Base-by-base conservation (phyloP, 495 filamentous ascomycete species). In the Aspergillus coremiiformis region DNA sequence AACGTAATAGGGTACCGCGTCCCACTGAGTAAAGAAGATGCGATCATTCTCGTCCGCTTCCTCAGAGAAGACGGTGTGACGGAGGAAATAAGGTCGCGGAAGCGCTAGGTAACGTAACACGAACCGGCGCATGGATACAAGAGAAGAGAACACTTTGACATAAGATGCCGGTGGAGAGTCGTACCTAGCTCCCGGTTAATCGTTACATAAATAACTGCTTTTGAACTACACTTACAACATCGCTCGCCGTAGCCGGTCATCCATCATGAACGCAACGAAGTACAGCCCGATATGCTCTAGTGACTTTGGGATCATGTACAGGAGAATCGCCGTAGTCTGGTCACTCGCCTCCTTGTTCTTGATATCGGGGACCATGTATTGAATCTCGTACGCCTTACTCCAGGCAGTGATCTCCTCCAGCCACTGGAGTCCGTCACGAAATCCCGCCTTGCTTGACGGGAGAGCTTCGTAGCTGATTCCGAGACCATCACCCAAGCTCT, bases 361-460 rank as follows among this genome's bases (percentile, higher is more conserved):
- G 11, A 47, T 23, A 35, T 75, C 66, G 0, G 84, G 84, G 15
- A 82, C 70, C 83, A 88, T 85, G 39, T 56, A 65, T 20, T 63
- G 57, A 42, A 54, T 61, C 61, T 86, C 82, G 58, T 86, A 87
- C 11, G 54, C 56, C 43, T 72, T 62, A n/a, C 76, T 75, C 84
- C 84, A 87, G 14, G 61, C 71, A 3, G 59, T 64, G 19, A 85
- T 62, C 44, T 86, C 81, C n/a, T 86, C 79, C 8, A 79, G 65
- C 73, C 81, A 87, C 17, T 86, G 78, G 45, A 84, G 62, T 0
- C 84, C 84, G 64, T 87, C 82, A 1, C 37, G 56, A 67, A 81
- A 87, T 0, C 73, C 73, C 43, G 30, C 61, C 53, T 46, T 61
- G 0, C 64, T 65, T 3, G 71, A 72, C 1, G 71, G 70, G 6